A percentile compares a stretch with the other conserved stretches of the same genome.
Evolutionary conservation across 257 asterid species (phyloP).

Genomic region (Thymus mandschuricus): DNA sequence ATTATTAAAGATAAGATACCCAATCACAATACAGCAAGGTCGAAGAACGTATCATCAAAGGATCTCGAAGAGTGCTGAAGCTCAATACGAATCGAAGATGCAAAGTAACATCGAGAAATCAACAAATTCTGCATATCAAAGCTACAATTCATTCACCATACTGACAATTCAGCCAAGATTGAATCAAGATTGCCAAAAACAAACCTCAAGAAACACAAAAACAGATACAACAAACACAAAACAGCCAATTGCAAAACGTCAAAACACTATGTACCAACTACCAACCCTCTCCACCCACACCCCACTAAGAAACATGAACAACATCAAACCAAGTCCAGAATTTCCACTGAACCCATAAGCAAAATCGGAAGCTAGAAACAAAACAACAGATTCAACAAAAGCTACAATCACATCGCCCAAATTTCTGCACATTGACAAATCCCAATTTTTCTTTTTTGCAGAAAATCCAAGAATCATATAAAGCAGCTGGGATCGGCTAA

Average conservation of each 20-base stretch:
- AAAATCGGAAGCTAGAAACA: background rate
- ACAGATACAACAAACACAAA: background rate
- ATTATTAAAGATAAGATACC: background rate
- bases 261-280: slow-evolving; percentile 1
- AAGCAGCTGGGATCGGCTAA: slow-evolving; percentile 17
- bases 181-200: slow-evolving; percentile 17
- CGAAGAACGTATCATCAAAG: background rate
- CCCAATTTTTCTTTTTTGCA: no score
- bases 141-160: background rate
- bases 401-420: slow-evolving; percentile 20
- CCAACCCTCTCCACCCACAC: background rate
- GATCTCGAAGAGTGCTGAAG: background rate
- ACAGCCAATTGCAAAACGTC: background rate
- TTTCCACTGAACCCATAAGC: background rate
- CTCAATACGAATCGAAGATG: background rate
- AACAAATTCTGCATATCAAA: background rate
- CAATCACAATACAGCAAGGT: background rate
- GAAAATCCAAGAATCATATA: background rate
- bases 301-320: background rate
- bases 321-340: background rate
- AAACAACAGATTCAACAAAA: background rate
- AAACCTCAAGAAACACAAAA: slow-evolving; percentile 13
- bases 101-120: background rate
- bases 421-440: background rate
- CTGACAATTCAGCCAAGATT: background rate